phyloP scores from a whole-genome alignment of 2,329 filamentous ascomycete species.

The Colletotrichum tabaci region DNA sequence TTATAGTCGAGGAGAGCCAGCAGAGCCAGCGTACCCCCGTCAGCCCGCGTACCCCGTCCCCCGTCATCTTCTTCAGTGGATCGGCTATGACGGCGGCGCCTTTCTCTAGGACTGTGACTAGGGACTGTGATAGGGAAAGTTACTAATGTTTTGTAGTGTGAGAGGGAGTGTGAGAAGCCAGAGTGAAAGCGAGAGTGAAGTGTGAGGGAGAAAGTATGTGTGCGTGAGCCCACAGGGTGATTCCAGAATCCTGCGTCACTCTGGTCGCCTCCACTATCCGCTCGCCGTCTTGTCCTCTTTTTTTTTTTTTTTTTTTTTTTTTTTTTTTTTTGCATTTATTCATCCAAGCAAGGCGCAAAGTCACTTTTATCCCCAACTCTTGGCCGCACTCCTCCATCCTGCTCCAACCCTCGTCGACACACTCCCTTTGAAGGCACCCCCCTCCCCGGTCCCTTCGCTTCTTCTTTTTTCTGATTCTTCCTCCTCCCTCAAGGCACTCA shows the following conservation, averaged over 20 bases:
- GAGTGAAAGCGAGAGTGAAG: not conserved
- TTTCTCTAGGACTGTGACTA: no score
- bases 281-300: not conserved
- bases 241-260: conserved; percentile 41
- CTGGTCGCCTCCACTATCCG: conserved; percentile 22
- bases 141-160: not conserved
- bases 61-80: conserved; percentile 42
- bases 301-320: no score
- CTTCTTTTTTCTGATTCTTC: not conserved
- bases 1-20: conserved; percentile 33
- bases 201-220: not conserved
- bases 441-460: not conserved
- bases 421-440: not conserved
- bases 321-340: not conserved
- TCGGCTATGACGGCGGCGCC: conserved; percentile 36
- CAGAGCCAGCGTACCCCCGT: not conserved
- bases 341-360: conserved; percentile 18
- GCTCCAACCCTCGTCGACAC: not conserved
- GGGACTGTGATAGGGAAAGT: no score
- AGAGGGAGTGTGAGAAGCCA: not conserved
- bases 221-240: conserved; percentile 23
- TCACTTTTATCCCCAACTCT: conserved; percentile 17
- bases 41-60: not conserved
- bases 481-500: not conserved
- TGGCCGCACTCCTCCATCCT: conserved; percentile 3